Evolutionary conservation across 768 basidiomycete species (phyloP).

Genomic region (Tephrocybe sp.): DNA sequence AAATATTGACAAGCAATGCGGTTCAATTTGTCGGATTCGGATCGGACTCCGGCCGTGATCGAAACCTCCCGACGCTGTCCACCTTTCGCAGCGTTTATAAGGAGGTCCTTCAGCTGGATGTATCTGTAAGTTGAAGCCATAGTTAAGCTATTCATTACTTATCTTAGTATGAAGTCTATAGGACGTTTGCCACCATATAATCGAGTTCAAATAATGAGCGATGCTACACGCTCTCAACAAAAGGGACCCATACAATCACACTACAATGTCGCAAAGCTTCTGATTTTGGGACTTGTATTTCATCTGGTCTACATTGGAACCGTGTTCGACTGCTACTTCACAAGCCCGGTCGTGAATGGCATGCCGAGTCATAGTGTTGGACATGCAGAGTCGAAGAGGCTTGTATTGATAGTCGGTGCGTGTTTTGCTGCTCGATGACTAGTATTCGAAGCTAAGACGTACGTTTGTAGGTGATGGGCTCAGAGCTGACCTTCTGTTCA

Average conservation of each 20-base stretch:
- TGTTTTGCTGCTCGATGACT: not conserved
- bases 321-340: constrained; percentile 88
- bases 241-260: constrained; percentile 7
- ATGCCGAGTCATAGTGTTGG: constrained; percentile 58
- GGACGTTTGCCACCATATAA: not conserved
- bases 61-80: too few relatives aligned
- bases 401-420: constrained; percentile 80
- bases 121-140: constrained; percentile 6
- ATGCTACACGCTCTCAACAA: not conserved
- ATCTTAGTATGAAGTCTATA: not conserved
- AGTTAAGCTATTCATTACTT: not conserved
- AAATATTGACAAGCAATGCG: not conserved
- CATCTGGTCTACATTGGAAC: constrained; percentile 73
- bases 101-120: constrained; percentile 2
- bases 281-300: constrained; percentile 70
- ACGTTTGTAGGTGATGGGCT: constrained; percentile 68
- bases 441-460: not conserved
- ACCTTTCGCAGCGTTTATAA: too few relatives aligned
- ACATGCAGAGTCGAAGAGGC: constrained; percentile 59
- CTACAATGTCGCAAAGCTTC: constrained; percentile 45
- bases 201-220: constrained; percentile 4
- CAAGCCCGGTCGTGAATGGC: constrained; percentile 77
- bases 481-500: constrained; percentile 78
- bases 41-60: too few relatives aligned
- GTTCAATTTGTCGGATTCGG: too few relatives aligned